A percentile compares a stretch with the other conserved stretches of the same genome.
Evolutionary conservation across 2,329 filamentous ascomycete genomes (phyloP).

Genomic region (Sclerotinia borealis): DNA sequence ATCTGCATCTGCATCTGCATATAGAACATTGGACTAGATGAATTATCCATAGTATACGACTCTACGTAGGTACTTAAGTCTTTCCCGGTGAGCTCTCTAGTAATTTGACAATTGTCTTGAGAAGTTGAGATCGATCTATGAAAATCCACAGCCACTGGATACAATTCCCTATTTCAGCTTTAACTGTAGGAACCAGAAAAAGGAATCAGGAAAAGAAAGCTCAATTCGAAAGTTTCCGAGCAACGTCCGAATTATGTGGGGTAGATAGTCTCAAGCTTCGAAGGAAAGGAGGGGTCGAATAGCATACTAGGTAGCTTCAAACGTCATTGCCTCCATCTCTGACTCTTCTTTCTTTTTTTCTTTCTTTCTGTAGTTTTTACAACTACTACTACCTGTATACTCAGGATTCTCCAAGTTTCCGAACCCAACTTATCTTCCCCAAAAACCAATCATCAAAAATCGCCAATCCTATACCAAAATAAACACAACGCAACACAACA

Average conservation of each 20-base stretch:
- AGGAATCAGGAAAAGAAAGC: not conserved
- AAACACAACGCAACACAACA: constrained; percentile 37
- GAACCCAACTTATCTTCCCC: not conserved
- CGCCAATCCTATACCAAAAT: not conserved
- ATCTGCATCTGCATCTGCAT: too few species aligned
- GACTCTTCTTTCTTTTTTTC: not conserved
- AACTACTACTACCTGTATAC: too few species aligned
- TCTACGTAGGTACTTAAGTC: too few species aligned
- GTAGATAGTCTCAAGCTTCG: not conserved
- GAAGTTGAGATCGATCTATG: too few species aligned
- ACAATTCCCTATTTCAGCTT: constrained; percentile 3
- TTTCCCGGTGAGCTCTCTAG: not conserved
- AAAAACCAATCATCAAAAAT: not conserved
- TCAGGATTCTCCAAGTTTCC: not conserved
- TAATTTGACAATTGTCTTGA: not conserved
- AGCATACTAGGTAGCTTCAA: too few species aligned
- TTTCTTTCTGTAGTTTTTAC: not conserved
- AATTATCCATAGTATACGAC: too few species aligned
- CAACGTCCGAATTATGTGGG: constrained; percentile 12
- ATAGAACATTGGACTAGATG: not conserved
- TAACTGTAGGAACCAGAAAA: not conserved
- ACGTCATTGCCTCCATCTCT: constrained; percentile 22
- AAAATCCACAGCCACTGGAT: not conserved
- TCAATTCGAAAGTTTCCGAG: not conserved
- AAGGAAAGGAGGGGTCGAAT: constrained; percentile 24